Evolutionary conservation across 2,329 filamentous ascomycete genomes (phyloP), one percentile per base, ranked within the genome.

Genomic region (Pseudogymnoascus sp.): DNA sequence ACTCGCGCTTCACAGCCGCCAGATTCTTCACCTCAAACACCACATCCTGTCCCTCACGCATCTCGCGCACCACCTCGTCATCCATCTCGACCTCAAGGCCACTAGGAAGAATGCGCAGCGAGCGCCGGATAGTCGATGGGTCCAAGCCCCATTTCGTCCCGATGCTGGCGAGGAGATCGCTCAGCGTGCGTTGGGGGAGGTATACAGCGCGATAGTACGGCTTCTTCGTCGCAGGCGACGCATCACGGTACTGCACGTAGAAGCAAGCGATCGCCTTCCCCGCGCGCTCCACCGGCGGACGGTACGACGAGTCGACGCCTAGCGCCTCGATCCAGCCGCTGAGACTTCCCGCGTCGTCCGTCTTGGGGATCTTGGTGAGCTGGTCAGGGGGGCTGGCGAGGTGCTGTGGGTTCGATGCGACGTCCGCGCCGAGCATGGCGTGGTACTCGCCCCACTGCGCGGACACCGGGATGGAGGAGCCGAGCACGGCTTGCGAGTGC

Each of bases 21-120:
- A 78, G 70, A 68, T 84, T 80, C 16, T 74, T 73, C 43, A 90
- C 80, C 68, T 95, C 88, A 63, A 90, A 82, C 64, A 88, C 84
- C 89, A 98, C 95, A 71, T 96, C 93, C 75, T 98, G 91, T 33
- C 92, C 93, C 77, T 99, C 95, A 1, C 86, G 84, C 61, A 98
- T 80, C 74, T 93, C 89, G 50, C 84, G 84, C 33, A 98, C 85
- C 59, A 96, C 88, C 66, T 97, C 92, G 71, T 98, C 92, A 71
- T 98, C 95, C 69, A 98, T 83, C 71, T 96, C 85, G 62, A 98
- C 86, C 70, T 92, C 86, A 1, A 97, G 77, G 0, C 91, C 91
- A 67, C 87, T 86, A 12, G 86, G 81, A 43, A 90, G 88, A 61
- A 92, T 79, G 63, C 86, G 90, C 4, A 96, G 79, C 1, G 88